A percentile compares a stretch with the other conserved stretches of the same genome.
phyloP scores from a whole-genome alignment of 148 eudicot species.

The Beta vulgaris region DNA sequence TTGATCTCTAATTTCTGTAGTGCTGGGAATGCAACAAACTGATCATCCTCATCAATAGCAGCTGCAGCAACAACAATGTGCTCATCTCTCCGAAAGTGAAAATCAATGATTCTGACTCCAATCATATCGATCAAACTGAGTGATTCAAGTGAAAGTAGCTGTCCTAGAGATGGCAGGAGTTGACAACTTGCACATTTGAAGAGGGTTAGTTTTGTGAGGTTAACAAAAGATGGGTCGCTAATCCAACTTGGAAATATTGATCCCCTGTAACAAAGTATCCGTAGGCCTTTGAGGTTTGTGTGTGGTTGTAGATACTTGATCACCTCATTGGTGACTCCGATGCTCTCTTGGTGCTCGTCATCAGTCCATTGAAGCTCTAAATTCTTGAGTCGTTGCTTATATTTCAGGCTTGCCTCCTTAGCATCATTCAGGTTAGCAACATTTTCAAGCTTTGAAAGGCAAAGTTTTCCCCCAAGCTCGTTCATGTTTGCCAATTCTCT shows the following conservation, averaged over 20 bases:
- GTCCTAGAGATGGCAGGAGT: conserved; percentile 20
- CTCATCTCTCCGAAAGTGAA: neutral
- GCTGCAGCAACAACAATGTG: too few species aligned
- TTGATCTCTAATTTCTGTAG: conserved; percentile 21
- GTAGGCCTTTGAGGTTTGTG: neutral
- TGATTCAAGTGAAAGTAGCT: conserved; percentile 19
- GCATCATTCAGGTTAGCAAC: conserved; percentile 7
- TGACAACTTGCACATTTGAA: conserved; percentile 24
- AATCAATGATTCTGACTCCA: conserved; percentile 7
- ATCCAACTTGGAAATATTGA: conserved; percentile 23
- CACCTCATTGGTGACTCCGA: neutral
- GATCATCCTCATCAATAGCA: neutral
- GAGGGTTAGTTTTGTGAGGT: conserved; percentile 16
- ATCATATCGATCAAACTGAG: conserved; percentile 19
- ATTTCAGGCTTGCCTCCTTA: neutral
- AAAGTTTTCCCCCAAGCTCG: neutral
- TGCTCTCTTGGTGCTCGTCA: neutral
- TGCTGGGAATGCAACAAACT: conserved; percentile 18
- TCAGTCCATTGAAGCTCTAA: conserved; percentile 26
- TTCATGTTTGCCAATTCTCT: conserved; percentile 11
- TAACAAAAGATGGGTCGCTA: conserved; percentile 2
- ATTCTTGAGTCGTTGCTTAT: conserved; percentile 2
- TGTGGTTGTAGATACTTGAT: conserved; percentile 12
- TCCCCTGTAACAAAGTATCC: conserved; percentile 17
- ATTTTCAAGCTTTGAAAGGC: conserved; percentile 27